Conservation (phyloP, 116 monocot genomes). For the Cymodocea nodosa region DNA sequence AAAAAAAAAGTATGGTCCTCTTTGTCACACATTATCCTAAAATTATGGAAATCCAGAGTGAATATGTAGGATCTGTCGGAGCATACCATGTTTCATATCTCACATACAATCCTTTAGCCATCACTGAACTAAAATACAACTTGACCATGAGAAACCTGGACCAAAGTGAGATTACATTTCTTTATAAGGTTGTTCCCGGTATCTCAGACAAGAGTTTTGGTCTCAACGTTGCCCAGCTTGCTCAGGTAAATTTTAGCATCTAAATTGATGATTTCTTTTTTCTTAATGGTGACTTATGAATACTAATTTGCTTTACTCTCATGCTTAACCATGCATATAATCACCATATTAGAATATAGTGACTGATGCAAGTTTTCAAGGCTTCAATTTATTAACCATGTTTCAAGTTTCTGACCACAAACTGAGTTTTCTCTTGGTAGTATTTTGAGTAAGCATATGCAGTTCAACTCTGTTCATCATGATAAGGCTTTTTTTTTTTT, state of each 20-base stretch:
- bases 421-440: no score
- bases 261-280: neutral
- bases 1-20: constrained; percentile 68
- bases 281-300: neutral
- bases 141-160: constrained; percentile 3
- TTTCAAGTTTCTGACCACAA: no score
- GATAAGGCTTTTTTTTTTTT: no score
- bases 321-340: no score
- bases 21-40: constrained; percentile 97
- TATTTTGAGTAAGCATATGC: no score
- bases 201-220: constrained; percentile 94
- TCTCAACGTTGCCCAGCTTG: constrained; percentile 88
- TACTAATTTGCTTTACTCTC: neutral
- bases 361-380: no score
- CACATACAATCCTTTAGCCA: constrained; percentile 20
- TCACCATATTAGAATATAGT: no score
- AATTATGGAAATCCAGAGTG: constrained; percentile 54
- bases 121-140: constrained; percentile 14
- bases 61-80: constrained; percentile 61
- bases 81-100: constrained; percentile 90
- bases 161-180: constrained; percentile 59
- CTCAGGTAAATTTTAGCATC: constrained; percentile 46
- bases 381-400: no score
- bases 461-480: no score
- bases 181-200: constrained; percentile 78